Evolutionary conservation across 1,139 yeast genomes (phyloP), one percentile per base, ranked within the genome.

Genomic region (Taphrina populina): DNA sequence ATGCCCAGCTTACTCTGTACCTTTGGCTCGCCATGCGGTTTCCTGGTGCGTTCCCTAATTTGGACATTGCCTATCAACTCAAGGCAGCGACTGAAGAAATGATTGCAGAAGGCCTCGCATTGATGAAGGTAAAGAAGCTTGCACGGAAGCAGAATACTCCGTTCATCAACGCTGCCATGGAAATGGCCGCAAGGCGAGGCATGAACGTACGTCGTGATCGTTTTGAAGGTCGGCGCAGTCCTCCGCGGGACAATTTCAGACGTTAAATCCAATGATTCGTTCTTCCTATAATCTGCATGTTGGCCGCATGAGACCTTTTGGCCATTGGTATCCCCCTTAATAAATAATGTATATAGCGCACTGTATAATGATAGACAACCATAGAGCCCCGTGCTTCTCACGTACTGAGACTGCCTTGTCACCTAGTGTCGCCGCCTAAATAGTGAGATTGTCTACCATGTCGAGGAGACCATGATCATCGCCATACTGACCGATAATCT

Each of bases 401-500:
- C n/a, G n/a, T n/a, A n/a, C n/a, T n/a, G n/a, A n/a, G n/a, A n/a
- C n/a, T n/a, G n/a, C n/a, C n/a, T n/a, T n/a, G n/a, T n/a, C n/a
- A n/a, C n/a, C n/a, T n/a, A n/a, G n/a, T n/a, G n/a, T n/a, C n/a
- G 30, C 30, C 10, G 8, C 11, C 30, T 17, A 35, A 2, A 17
- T n/a, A n/a, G 8, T 11, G 7, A 40, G 15, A 7, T 15, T 24
- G n/a, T 21, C n/a, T 11, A 49, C 49, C 7, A 41, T 20, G 2
- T 52, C 56, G 35, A 92, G 69, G 0, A 88, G 81, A 1, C 74
- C 71, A 7, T 69, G 64, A 66, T 94, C 98, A 62, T 84, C 83
- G 4, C 96, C 97, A 66, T 73, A 85, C 67, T 90, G 98, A 0
- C 92, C 95, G 66, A 83, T 78, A 1, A 92, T 64, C 66, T 94